Evolutionary conservation across 169 alveolate species (phyloP).

Genomic region (Blepharisma undulans): DNA sequence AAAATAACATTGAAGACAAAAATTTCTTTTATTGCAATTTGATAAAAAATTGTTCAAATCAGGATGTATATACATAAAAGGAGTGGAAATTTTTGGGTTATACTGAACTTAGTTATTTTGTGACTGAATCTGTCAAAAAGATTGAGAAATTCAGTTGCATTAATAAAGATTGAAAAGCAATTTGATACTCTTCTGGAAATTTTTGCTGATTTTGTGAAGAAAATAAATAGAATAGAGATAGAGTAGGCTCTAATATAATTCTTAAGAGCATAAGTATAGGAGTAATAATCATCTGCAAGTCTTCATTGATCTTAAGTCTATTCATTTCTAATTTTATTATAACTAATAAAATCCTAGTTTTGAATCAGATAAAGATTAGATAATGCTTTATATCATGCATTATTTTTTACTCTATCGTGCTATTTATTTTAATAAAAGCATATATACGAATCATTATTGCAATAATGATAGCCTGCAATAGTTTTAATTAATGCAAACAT

Average conservation of each 20-base stretch:
- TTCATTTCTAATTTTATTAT: background rate
- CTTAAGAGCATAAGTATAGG: background rate
- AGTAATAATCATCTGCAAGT: no score
- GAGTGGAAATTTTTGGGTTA: background rate
- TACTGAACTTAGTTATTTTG: background rate
- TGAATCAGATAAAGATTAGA: no score
- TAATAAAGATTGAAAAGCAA: background rate
- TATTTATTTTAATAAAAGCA: no score
- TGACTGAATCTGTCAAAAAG: background rate
- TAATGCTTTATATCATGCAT: background rate
- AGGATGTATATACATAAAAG: background rate
- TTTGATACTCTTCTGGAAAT: background rate
- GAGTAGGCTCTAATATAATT: background rate
- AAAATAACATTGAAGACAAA: no score
- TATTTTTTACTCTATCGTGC: no score
- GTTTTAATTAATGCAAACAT: no score
- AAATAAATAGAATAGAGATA: background rate
- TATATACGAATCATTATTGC: no score
- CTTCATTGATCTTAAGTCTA: background rate
- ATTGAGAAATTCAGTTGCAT: background rate
- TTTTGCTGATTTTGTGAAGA: background rate
- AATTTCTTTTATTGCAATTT: no score
- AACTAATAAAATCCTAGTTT: no score
- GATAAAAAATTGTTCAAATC: background rate
- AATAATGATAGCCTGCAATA: no score